phyloP scores from a whole-genome alignment of 176 grass and related monocot genomes.

The Aegilops sharonensis region DNA sequence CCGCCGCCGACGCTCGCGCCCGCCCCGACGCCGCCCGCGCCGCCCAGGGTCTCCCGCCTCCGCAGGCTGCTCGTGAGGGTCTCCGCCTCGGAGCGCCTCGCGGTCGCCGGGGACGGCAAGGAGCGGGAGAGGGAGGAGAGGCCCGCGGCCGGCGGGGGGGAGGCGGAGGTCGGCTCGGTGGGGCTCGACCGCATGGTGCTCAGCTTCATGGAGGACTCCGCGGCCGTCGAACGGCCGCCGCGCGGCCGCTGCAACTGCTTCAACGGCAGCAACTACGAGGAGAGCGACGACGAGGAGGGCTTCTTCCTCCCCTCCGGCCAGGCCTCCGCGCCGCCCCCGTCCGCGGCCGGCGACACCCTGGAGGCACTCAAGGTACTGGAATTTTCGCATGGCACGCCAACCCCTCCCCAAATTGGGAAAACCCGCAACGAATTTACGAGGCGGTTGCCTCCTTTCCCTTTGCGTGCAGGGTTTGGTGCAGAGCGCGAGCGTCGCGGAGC shows the following conservation, averaged over 20 bases:
- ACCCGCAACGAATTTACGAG: constrained; percentile 9
- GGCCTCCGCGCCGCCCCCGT: neutral
- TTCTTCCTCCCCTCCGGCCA: constrained; percentile 53
- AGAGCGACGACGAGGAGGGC: constrained; percentile 72
- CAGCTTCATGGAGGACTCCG: constrained; percentile 77
- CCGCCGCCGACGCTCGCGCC: neutral
- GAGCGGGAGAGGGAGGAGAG: constrained; percentile 64
- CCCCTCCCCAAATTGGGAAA: neutral
- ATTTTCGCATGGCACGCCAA: neutral
- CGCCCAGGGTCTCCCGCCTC: constrained; percentile 49
- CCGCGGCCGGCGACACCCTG: constrained; percentile 40
- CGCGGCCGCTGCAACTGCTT: constrained; percentile 85
- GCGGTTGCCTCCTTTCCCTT: neutral
- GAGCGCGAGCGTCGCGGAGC: constrained; percentile 63
- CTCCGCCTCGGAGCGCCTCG: constrained; percentile 39
- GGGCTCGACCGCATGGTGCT: constrained; percentile 83
- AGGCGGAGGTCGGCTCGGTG: constrained; percentile 45
- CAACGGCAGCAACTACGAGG: constrained; percentile 73
- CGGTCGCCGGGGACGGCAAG: constrained; percentile 20
- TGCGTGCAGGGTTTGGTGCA: constrained; percentile 72
- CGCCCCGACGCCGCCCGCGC: neutral
- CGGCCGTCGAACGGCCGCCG: constrained; percentile 56
- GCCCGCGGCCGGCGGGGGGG: neutral
- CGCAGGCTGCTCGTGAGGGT: constrained; percentile 66
- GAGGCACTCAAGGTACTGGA: constrained; percentile 68